These are phyloP conservation scores for Dictyostelium citrinum DNA, from an alignment of 78 protist species.

Conservation along the genomic window DNA sequence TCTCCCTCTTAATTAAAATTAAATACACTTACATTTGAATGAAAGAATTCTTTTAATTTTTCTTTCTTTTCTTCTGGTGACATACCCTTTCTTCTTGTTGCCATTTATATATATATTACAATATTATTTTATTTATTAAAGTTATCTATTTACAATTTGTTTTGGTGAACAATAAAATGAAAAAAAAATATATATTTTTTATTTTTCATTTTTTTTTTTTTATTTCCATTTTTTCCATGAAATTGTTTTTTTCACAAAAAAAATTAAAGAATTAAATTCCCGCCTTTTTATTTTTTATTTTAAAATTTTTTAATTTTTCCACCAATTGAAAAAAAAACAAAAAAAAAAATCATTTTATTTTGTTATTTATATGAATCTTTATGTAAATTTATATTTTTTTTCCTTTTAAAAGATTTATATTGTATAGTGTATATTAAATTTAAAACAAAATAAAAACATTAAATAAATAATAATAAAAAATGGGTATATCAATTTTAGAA, in stretches of 20 bases:
- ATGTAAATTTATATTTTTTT: background rate
- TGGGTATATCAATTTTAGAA: slow-evolving; percentile 84
- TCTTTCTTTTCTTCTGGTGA: slow-evolving; percentile 58
- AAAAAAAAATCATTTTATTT: background rate
- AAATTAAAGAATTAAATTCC: no score
- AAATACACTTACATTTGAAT: slow-evolving; percentile 29
- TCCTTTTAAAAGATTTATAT: background rate
- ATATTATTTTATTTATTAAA: no score
- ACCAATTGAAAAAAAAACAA: background rate
- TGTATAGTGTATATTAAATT: background rate
- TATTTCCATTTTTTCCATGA: background rate
- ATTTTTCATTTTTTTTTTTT: background rate
- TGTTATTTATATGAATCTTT: background rate
- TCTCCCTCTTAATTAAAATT: no score
- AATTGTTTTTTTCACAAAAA: no score
- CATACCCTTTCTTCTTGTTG: slow-evolving; percentile 49
- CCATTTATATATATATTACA: background rate
- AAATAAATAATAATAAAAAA: background rate
- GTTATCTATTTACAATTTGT: background rate
- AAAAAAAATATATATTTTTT: background rate
- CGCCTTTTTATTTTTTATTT: no score
- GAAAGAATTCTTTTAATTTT: slow-evolving; percentile 47
- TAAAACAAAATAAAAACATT: no score
- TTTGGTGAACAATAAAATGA: background rate
- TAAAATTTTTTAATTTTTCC: background rate